Evolutionary conservation across 1,284 basidiomycete genomes (phyloP), one percentile per base, ranked within the genome.

Genomic region (Malassezia cuniculi): DNA sequence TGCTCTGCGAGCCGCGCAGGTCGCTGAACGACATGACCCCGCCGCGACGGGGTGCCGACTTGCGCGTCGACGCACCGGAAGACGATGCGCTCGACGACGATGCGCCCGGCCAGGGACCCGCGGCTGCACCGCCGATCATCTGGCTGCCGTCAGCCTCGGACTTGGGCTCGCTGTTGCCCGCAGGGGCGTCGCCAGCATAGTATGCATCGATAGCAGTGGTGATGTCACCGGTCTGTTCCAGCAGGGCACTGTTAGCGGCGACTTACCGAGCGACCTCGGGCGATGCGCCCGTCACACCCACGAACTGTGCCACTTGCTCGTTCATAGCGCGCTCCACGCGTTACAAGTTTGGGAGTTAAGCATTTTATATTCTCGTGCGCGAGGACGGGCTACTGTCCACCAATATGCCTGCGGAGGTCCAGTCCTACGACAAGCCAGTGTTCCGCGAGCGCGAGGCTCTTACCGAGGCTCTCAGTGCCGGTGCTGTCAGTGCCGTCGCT

Each of bases 11-110:
- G n/a, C 50, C 29, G 8, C 47, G 50, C 9, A 70, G 41, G 39
- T 69, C 64, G 28, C 66, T 39, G 31, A 70, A 56, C 42, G 71
- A 56, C 57, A 71, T 48, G 41, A 69, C 50, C 43, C 70, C 60
- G 19, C 54, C 54, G 3, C 37, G 20, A 2, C 47, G 39, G 3
- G 35, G 17, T n/a, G n/a, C n/a, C n/a, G n/a, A n/a, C n/a, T n/a
- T n/a, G n/a, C n/a, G 11, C 17, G 12, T 14, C 26, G 22, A 10
- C 30, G n/a, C 3, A 15, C 21, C 8, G 28, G 24, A 11, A 22
- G 12, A 12, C 19, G 16, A 3, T 16, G 18, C 2, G 31, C 9
- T 22, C 27, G n/a, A 19, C 14, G 35, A 27, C 27, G 28, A 25
- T 12, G 26, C 19, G 5, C 30, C 31, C n/a, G 42, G 42, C 41